These are phyloP conservation scores for Thermomyces lanuginosus DNA, from an alignment of 2,329 filamentous ascomycete genomes.

Conservation along the genomic window DNA sequence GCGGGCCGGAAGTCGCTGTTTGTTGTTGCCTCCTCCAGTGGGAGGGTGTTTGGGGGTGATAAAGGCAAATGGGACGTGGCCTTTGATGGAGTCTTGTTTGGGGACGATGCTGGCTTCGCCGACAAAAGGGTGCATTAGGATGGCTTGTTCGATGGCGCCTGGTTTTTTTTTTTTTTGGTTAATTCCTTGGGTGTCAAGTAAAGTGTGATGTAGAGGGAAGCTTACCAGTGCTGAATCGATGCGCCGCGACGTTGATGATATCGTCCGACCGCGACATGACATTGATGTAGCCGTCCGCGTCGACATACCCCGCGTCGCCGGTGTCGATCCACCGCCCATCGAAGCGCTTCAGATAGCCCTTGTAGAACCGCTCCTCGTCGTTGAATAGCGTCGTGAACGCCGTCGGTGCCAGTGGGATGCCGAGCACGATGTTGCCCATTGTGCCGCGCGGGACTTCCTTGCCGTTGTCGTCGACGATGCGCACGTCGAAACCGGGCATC, in stretches of 20 bases:
- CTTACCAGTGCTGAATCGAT: conserved; percentile 72
- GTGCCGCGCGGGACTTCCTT: conserved; percentile 50
- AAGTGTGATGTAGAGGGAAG: conserved; percentile 6
- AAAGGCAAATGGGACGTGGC: conserved; percentile 83
- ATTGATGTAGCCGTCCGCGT: conserved; percentile 50
- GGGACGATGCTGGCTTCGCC: conserved; percentile 76
- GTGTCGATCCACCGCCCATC: conserved; percentile 73
- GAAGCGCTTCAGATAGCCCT: conserved; percentile 70
- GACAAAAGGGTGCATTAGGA: conserved; percentile 61
- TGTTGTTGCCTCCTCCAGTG: conserved; percentile 32
- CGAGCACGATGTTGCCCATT: conserved; percentile 88
- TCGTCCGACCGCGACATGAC: conserved; percentile 58
- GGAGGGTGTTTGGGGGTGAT: conserved; percentile 37
- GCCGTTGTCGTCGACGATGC: conserved; percentile 67
- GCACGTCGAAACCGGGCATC: conserved; percentile 81
- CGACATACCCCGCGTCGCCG: conserved; percentile 76
- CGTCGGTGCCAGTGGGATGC: conserved; percentile 65
- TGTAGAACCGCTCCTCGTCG: conserved; percentile 73
- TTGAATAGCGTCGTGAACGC: conserved; percentile 75
- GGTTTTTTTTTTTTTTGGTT: conserved; percentile 1
- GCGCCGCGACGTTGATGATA: conserved; percentile 89
- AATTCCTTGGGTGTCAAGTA: not conserved
- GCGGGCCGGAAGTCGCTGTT: conserved; percentile 15
- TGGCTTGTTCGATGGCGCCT: conserved; percentile 82
- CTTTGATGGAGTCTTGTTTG: conserved; percentile 73